Percentiles rank a stretch among this genome's conserved stretches.
Conservation (phyloP, 2,329 filamentous ascomycete species). For the Ophiocordyceps camponoti-floridani region DNA sequence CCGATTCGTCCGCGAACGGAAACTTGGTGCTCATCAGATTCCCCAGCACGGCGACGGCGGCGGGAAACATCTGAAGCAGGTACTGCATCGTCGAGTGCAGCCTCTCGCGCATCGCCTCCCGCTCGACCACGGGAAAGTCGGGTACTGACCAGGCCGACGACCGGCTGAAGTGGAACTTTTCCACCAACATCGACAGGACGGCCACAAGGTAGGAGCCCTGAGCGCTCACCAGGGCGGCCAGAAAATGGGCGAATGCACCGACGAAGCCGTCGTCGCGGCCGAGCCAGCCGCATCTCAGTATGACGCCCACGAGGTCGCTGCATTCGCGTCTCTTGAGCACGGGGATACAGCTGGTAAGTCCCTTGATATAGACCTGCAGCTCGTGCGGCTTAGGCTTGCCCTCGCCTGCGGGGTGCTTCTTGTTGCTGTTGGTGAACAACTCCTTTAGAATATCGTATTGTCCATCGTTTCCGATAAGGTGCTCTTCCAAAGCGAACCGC, state of each 20-base stretch:
- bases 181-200: constrained; percentile 65
- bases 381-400: constrained; percentile 34
- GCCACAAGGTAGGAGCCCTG: constrained; percentile 61
- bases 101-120: constrained; percentile 49
- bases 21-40: constrained; percentile 51
- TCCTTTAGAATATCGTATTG: constrained; percentile 44
- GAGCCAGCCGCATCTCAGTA: constrained; percentile 46
- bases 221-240: constrained; percentile 59
- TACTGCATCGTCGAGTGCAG: constrained; percentile 62
- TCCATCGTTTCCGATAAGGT: constrained; percentile 37
- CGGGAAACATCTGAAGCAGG: constrained; percentile 65
- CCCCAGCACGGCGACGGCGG: constrained; percentile 53
- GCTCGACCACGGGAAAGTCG: constrained; percentile 40
- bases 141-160: constrained; percentile 27
- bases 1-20: constrained; percentile 59
- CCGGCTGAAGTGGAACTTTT: constrained; percentile 46
- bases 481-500: constrained; percentile 34
- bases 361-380: constrained; percentile 41
- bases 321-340: constrained; percentile 39
- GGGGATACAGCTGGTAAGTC: constrained; percentile 43
- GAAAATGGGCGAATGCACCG: constrained; percentile 48
- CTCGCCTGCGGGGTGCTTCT: constrained; percentile 24
- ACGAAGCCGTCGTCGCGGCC: constrained; percentile 47
- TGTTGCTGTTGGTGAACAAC: constrained; percentile 33
- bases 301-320: constrained; percentile 36